Conservation (phyloP, 768 basidiomycete species). For the Naganishia kalamii region DNA sequence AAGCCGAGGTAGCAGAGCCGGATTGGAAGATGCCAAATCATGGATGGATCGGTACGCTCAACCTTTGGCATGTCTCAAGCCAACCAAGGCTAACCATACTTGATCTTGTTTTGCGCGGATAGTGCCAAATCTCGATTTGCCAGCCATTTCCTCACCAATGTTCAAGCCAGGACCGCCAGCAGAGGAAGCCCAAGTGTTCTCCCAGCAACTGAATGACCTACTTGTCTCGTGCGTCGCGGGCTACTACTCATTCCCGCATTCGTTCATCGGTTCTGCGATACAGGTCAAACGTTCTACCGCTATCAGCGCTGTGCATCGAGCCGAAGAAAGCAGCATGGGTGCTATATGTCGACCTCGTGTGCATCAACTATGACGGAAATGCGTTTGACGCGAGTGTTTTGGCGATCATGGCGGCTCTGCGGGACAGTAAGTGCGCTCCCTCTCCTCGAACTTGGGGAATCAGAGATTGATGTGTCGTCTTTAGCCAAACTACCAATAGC, state of each 20-base stretch:
- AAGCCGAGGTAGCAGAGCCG: slow-evolving; percentile 89
- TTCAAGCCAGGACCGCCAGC: slow-evolving; percentile 94
- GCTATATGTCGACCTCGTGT: slow-evolving; percentile 88
- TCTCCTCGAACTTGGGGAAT: slow-evolving; percentile 17
- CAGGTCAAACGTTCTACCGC: slow-evolving; percentile 64
- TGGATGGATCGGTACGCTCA: slow-evolving; percentile 71
- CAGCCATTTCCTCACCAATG: slow-evolving; percentile 82
- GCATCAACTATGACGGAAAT: slow-evolving; percentile 97
- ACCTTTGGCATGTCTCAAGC: background rate
- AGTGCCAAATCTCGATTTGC: slow-evolving; percentile 94
- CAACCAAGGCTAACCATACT: too few species aligned
- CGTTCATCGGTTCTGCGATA: background rate
- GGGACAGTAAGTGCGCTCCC: slow-evolving; percentile 59
- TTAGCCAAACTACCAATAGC: slow-evolving; percentile 57
- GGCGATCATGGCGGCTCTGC: slow-evolving; percentile 78
- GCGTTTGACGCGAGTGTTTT: slow-evolving; percentile 82
- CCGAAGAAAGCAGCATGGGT: slow-evolving; percentile 79
- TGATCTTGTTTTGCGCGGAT: too few species aligned
- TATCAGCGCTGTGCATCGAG: slow-evolving; percentile 69
- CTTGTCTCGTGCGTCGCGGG: slow-evolving; percentile 69
- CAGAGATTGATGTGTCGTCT: background rate
- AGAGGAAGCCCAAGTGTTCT: slow-evolving; percentile 88
- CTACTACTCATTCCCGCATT: too few species aligned
- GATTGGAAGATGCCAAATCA: slow-evolving; percentile 65
- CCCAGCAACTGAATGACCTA: slow-evolving; percentile 70